phyloP scores from a whole-genome alignment of 2,329 filamentous ascomycete genomes.

The Talaromyces sp. region DNA sequence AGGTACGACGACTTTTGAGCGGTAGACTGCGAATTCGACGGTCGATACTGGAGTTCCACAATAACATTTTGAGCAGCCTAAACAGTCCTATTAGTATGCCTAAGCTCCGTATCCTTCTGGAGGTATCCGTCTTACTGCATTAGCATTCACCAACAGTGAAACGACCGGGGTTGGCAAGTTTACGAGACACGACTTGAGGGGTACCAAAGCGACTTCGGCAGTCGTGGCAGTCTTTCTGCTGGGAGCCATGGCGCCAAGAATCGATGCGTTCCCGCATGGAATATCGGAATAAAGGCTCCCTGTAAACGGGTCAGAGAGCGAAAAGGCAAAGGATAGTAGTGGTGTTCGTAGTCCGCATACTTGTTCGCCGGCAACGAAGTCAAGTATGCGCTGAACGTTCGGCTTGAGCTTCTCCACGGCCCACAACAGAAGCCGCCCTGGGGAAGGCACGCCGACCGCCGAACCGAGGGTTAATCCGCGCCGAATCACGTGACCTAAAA shows the following conservation, averaged over 20 bases:
- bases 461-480: conserved; percentile 19
- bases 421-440: neutral
- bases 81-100: conserved; percentile 20
- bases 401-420: conserved; percentile 15
- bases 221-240: conserved; percentile 56
- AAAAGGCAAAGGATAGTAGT: neutral
- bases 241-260: conserved; percentile 37
- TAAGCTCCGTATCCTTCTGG: neutral
- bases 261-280: neutral
- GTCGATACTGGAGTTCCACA: conserved; percentile 79
- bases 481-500: conserved; percentile 15
- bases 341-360: conserved; percentile 1
- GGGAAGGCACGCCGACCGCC: conserved; percentile 9
- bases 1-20: conserved; percentile 72
- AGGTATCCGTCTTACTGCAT: conserved; percentile 63
- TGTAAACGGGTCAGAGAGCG: neutral
- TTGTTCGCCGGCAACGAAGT: neutral
- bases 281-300: neutral
- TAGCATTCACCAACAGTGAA: conserved; percentile 78
- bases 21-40: conserved; percentile 44
- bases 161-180: conserved; percentile 85
- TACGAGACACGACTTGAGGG: conserved; percentile 90
- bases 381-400: conserved; percentile 1
- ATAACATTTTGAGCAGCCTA: conserved; percentile 93
- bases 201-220: conserved; percentile 79